A percentile compares a stretch with the other conserved stretches of the same genome.
These are phyloP conservation scores for Elaeis guineensis DNA, from an alignment of 176 grass and related monocot genomes.

Conservation along the genomic window DNA sequence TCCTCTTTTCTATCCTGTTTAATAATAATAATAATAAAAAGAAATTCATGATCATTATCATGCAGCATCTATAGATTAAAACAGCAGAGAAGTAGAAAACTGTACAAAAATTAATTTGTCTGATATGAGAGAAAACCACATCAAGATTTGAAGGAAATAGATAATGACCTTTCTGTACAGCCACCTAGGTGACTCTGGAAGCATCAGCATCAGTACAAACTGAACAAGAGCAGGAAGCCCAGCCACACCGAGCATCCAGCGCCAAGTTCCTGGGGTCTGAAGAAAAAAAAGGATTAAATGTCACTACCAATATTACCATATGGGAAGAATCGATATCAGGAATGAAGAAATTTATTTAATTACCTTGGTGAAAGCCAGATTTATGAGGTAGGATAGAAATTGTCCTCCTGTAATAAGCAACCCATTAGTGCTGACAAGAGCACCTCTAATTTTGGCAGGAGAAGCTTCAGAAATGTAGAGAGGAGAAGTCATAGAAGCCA, in stretches of 20 bases:
- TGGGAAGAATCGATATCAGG: too few relatives aligned
- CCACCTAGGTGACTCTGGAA: slow-evolving; percentile 95
- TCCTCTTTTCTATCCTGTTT: slow-evolving; percentile 82
- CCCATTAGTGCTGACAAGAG: slow-evolving; percentile 89
- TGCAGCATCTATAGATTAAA: not conserved
- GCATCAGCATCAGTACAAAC: slow-evolving; percentile 72
- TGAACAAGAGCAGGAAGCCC: slow-evolving; percentile 77
- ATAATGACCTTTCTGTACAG: slow-evolving; percentile 70
- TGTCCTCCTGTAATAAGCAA: slow-evolving; percentile 94
- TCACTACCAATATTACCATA: not conserved
- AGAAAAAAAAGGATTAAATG: not conserved
- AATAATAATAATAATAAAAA: not conserved
- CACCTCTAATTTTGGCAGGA: slow-evolving; percentile 83
- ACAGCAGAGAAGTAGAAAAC: too few relatives aligned
- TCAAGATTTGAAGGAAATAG: not conserved
- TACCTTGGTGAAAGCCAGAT: slow-evolving; percentile 90
- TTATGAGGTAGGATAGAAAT: slow-evolving; percentile 89
- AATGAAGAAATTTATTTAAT: not conserved
- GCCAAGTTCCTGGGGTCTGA: slow-evolving; percentile 77
- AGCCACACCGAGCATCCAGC: slow-evolving; percentile 98
- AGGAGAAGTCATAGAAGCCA: slow-evolving; percentile 94
- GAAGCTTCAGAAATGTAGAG: slow-evolving; percentile 98
- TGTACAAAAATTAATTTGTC: too few relatives aligned
- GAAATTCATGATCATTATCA: not conserved
- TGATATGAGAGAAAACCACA: too few relatives aligned